Evolutionary conservation across 2,329 filamentous ascomycete genomes (phyloP).

Genomic region (Aureobasidium melanogenum): DNA sequence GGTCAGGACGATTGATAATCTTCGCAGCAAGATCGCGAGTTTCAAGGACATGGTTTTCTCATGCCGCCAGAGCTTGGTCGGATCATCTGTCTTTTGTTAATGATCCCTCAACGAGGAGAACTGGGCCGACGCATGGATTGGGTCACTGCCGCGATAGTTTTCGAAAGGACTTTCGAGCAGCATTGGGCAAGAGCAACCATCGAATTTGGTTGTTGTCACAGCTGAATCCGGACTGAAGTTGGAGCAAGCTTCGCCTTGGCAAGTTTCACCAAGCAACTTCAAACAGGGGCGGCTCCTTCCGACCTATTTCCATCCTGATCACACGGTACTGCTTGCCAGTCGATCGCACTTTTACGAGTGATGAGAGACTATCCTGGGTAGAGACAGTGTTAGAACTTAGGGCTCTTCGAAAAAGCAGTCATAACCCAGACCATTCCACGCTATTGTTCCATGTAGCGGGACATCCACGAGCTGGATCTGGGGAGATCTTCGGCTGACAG

Average conservation of each 20-base stretch:
- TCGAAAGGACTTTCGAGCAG: neutral
- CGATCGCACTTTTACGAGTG: neutral
- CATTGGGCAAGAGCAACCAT: neutral
- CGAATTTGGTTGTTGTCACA: neutral
- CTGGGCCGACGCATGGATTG: neutral
- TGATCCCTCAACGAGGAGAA: neutral
- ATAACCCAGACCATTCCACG: neutral
- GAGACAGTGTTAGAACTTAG: neutral
- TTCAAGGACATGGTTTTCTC: neutral
- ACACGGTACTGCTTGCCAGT: neutral
- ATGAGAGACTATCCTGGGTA: neutral
- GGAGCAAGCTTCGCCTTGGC: conserved; percentile 5
- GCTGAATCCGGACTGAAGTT: neutral
- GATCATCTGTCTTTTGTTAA: neutral
- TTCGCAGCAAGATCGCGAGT: neutral
- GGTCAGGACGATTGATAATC: neutral
- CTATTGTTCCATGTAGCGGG: conserved; percentile 5
- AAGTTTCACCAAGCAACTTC: neutral
- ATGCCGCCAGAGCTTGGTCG: neutral
- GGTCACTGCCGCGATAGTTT: neutral
- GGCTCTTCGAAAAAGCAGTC: neutral
- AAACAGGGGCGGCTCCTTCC: conserved; percentile 3
- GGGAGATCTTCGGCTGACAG: neutral
- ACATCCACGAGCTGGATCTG: neutral
- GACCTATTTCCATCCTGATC: neutral